Percentiles rank a stretch among this genome's conserved stretches.
These are phyloP conservation scores for Alternaria sp. DNA, from an alignment of 2,329 filamentous ascomycete species.

Conservation along the genomic window DNA sequence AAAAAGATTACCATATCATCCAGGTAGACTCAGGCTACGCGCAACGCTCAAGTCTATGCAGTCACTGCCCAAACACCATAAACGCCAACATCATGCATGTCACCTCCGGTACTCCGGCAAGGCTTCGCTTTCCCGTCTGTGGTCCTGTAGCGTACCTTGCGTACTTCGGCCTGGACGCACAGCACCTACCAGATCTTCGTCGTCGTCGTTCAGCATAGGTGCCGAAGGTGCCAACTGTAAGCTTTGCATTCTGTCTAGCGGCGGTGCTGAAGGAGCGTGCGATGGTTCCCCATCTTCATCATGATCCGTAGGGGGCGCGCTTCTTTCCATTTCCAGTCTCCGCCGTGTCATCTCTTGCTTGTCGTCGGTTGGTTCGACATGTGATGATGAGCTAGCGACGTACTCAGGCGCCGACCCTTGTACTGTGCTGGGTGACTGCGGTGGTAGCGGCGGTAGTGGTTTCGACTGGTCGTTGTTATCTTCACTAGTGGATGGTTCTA, in stretches of 20 bases:
- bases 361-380: conserved; percentile 66
- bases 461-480: conserved; percentile 24
- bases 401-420: conserved; percentile 38
- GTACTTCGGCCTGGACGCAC: conserved; percentile 31
- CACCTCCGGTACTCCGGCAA: conserved; percentile 44
- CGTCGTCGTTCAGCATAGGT: conserved; percentile 45
- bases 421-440: conserved; percentile 18
- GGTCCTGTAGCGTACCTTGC: conserved; percentile 3
- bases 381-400: conserved; percentile 39
- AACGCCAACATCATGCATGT: conserved; percentile 12
- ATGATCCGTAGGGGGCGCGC: conserved; percentile 48
- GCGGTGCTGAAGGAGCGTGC: conserved; percentile 30
- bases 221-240: conserved; percentile 38
- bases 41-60: conserved; percentile 5
- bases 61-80: background rate
- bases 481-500: conserved; percentile 8
- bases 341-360: conserved; percentile 76
- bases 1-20: background rate
- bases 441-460: conserved; percentile 34
- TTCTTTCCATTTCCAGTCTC: conserved; percentile 52
- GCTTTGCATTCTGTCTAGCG: conserved; percentile 17
- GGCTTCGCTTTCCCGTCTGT: conserved; percentile 33
- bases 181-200: conserved; percentile 42
- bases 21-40: background rate
- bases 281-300: conserved; percentile 31